Base-by-base conservation (phyloP, 352 stramenopile genomes). In the Pythium biforme region DNA sequence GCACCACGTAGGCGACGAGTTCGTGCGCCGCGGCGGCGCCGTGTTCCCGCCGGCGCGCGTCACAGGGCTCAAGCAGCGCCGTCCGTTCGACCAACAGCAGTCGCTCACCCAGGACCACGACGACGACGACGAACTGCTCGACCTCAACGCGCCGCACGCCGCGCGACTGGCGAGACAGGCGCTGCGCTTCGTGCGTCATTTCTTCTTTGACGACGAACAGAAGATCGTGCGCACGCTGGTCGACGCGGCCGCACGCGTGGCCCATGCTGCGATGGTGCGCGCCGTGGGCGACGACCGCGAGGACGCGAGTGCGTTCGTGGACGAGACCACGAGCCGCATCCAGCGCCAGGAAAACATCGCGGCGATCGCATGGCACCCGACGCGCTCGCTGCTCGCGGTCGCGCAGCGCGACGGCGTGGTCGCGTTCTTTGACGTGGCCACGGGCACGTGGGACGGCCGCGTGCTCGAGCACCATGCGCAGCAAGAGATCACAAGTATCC, bases 371-470 rank as follows among this genome's bases (percentile, higher is more conserved):
- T 93, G 81, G 81, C 80, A 93, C 51, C 73, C 79, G 22, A 74
- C 62, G 51, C 57, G 75, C 17, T 75, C 72, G 43, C 34, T 90
- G 29, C 69, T 93, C n/a, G 84, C 84, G 0, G 79, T 93, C 33
- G 84, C 79, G 8, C 84, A 90, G 63, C 62, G 74, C 34, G 82
- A 92, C 33, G 79, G 80, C 51, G 70, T 89, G 25, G 82, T 93
- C 34, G 50, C 82, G 62, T 69, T 91, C 39, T 93, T 90, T 37
- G 64, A 92, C 52, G 70, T 86, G 3, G 66, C 68, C 7, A 81
- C 52, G 1, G 69, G 80, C n/a, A 53, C 62, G 10, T 93, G 84
- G 84, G 80, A 92, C 39, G 41, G 62, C 15, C 74, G 79, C 20
- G 77, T 89, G 55, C 65, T 93, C 49, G 78, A 88, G 45, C 84